These are phyloP conservation scores for Ascochyta koolunga DNA, from an alignment of 2,329 filamentous ascomycete genomes.

Conservation along the genomic window DNA sequence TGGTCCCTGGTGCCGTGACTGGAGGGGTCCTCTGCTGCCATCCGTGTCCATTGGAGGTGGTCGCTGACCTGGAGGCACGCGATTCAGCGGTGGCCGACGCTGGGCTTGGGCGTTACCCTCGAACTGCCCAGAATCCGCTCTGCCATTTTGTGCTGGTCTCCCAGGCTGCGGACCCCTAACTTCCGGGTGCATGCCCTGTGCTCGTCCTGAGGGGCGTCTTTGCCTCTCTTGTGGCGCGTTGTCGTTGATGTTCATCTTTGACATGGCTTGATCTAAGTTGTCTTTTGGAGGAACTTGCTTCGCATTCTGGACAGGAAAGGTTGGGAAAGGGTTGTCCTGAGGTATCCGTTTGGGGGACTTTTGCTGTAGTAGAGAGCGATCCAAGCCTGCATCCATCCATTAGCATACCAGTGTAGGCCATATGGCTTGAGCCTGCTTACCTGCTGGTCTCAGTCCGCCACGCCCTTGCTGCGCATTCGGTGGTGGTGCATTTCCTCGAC, in stretches of 20 bases:
- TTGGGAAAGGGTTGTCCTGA: conserved; percentile 57
- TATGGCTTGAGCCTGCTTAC: conserved; percentile 27
- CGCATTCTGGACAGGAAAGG: conserved; percentile 48
- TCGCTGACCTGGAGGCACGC: conserved; percentile 31
- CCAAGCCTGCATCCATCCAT: conserved; percentile 28
- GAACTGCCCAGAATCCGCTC: conserved; percentile 46
- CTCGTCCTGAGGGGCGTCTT: conserved; percentile 29
- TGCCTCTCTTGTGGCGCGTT: conserved; percentile 22
- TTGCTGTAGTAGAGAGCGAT: conserved; percentile 40
- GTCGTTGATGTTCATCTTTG: conserved; percentile 42
- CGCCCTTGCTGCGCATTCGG: conserved; percentile 31
- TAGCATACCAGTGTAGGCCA: not conserved
- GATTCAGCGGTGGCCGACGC: conserved; percentile 34
- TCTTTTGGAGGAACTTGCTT: conserved; percentile 21
- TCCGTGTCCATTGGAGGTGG: conserved; percentile 33
- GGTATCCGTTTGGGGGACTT: conserved; percentile 33
- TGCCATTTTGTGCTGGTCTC: conserved; percentile 28
- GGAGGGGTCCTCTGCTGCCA: conserved; percentile 18
- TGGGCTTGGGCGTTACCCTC: conserved; percentile 36
- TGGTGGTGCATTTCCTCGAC: conserved; percentile 30
- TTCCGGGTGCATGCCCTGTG: conserved; percentile 30
- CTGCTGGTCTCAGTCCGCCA: conserved; percentile 32
- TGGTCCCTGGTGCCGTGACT: conserved; percentile 26
- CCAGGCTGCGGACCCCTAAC: conserved; percentile 28
- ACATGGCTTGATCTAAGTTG: conserved; percentile 43